A percentile compares a stretch with the other conserved stretches of the same genome.
Evolutionary conservation across 805 yeast genomes (phyloP).

Genomic region (Candida peoriensis): DNA sequence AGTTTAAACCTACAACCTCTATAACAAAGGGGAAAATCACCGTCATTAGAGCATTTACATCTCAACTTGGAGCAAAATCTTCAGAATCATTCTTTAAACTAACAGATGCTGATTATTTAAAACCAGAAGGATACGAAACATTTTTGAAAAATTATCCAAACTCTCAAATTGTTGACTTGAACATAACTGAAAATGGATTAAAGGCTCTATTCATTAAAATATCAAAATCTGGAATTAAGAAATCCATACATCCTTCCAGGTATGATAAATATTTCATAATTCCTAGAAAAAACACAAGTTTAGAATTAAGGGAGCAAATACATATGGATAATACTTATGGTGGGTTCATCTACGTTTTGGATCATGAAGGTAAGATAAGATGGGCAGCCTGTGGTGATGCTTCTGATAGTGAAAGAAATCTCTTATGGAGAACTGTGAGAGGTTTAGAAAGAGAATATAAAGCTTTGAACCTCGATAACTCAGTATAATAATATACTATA

Average conservation of each 20-base stretch:
- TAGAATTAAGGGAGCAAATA: slow-evolving; percentile 51
- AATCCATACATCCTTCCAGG: slow-evolving; percentile 41
- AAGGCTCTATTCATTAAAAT: slow-evolving; percentile 61
- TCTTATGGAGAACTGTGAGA: slow-evolving; percentile 61
- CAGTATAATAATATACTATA: too few relatives aligned
- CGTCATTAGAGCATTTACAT: slow-evolving; percentile 60
- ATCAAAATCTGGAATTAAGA: slow-evolving; percentile 41
- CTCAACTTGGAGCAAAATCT: slow-evolving; percentile 67
- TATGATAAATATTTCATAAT: slow-evolving; percentile 58
- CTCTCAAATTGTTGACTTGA: slow-evolving; percentile 71
- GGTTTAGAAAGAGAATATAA: slow-evolving; percentile 49
- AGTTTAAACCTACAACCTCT: slow-evolving; percentile 27
- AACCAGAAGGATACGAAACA: slow-evolving; percentile 34
- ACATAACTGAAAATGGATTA: slow-evolving; percentile 66
- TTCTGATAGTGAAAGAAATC: slow-evolving; percentile 53
- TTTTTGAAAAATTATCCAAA: slow-evolving; percentile 41
- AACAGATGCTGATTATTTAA: slow-evolving; percentile 36
- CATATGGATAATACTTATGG: slow-evolving; percentile 70
- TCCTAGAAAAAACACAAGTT: slow-evolving; percentile 53
- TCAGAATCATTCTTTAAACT: slow-evolving; percentile 54
- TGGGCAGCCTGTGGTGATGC: slow-evolving; percentile 93
- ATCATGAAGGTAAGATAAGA: slow-evolving; percentile 65
- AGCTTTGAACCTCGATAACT: slow-evolving; percentile 16
- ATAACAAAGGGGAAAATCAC: slow-evolving; percentile 47
- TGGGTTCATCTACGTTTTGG: slow-evolving; percentile 81